These are phyloP conservation scores for Rhizophlyctis rosea DNA, from an alignment of 192 early-diverging fungal species.

Conservation along the genomic window DNA sequence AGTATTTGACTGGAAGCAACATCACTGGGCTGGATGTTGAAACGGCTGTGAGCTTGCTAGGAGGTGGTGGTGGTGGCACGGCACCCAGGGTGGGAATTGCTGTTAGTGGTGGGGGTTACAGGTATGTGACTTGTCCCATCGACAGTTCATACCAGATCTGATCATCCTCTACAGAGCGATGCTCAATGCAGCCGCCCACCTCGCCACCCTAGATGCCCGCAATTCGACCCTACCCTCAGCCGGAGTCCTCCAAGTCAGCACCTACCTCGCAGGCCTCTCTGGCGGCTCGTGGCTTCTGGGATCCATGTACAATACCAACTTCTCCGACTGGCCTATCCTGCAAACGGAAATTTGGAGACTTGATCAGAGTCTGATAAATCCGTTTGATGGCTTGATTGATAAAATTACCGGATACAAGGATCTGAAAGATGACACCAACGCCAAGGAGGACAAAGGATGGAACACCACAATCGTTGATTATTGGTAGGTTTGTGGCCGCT, in stretches of 20 bases:
- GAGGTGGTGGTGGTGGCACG: not conserved
- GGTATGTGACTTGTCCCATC: not conserved
- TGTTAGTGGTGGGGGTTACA: conserved; percentile 24
- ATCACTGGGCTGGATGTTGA: too few species aligned
- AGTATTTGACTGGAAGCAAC: too few species aligned
- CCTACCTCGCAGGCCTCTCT: conserved; percentile 26
- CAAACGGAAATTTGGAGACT: not conserved
- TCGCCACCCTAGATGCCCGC: conserved; percentile 14
- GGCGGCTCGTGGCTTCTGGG: conserved; percentile 31
- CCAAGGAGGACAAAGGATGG: too few species aligned
- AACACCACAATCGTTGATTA: too few species aligned
- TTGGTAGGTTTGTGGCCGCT: too few species aligned
- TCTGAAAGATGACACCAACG: too few species aligned
- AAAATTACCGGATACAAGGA: too few species aligned
- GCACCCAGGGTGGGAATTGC: conserved; percentile 22
- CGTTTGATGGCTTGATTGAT: too few species aligned
- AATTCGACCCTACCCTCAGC: conserved; percentile 3
- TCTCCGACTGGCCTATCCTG: conserved; percentile 6
- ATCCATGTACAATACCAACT: conserved; percentile 18
- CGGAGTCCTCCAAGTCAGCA: conserved; percentile 22
- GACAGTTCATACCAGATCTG: not conserved
- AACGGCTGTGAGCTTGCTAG: not conserved
- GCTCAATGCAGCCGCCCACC: conserved; percentile 18
- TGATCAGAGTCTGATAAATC: not conserved
- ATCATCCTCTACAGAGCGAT: conserved; percentile 16